A percentile compares a stretch with the other conserved stretches of the same genome.
Conservation (phyloP, 1,139 yeast species). For the Lodderomyces elongisporus region DNA sequence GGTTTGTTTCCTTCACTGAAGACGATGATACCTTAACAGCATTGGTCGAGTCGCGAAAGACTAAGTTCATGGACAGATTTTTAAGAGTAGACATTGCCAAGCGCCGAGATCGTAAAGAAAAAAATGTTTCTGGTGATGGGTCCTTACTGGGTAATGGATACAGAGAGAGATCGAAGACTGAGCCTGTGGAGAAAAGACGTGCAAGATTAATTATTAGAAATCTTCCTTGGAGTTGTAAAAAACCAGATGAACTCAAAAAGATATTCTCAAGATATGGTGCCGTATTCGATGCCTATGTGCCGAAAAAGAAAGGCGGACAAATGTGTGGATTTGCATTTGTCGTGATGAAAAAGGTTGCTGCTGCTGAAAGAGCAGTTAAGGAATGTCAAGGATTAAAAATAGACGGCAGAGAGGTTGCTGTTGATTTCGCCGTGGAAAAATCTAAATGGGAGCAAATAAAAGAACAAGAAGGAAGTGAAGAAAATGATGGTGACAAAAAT, state of each 20-base stretch:
- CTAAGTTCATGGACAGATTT: constrained; percentile 60
- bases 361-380: constrained; percentile 80
- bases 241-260: constrained; percentile 65
- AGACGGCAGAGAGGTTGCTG: constrained; percentile 89
- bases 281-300: constrained; percentile 85
- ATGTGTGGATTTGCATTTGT: constrained; percentile 96
- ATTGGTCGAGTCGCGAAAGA: constrained; percentile 58
- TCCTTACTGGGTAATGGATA: not conserved
- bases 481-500: constrained; percentile 26
- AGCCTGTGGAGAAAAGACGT: constrained; percentile 54
- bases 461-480: constrained; percentile 39
- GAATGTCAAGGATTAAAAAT: constrained; percentile 70
- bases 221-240: constrained; percentile 92
- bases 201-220: constrained; percentile 87
- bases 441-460: constrained; percentile 61
- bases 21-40: constrained; percentile 86
- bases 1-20: constrained; percentile 84
- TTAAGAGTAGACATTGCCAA: constrained; percentile 85
- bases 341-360: constrained; percentile 73
- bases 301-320: constrained; percentile 80
- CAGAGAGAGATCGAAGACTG: constrained; percentile 12
- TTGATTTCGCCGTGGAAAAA: constrained; percentile 89
- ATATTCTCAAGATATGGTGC: constrained; percentile 76
- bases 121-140: constrained; percentile 15
- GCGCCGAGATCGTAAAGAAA: constrained; percentile 72